Percentiles rank a stretch among this genome's conserved stretches.
Evolutionary conservation across 202 grass and related monocot species (phyloP).

Genomic region (Dendrocalamus latiflorus): DNA sequence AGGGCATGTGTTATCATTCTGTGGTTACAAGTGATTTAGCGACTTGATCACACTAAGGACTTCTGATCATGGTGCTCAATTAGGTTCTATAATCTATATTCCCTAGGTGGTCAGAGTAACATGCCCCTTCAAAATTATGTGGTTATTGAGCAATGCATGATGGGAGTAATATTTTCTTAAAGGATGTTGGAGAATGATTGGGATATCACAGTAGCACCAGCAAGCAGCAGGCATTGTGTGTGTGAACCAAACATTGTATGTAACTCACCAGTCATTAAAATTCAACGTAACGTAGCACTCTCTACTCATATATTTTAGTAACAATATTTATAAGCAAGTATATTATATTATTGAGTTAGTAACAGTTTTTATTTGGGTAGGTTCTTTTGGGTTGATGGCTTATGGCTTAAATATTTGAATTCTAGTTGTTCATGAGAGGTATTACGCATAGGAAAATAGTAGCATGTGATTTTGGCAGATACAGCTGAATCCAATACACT

Average conservation of each 20-base stretch:
- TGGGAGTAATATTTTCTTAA: background rate
- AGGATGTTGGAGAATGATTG: background rate
- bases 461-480: too few species aligned
- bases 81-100: conserved; percentile 4
- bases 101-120: background rate
- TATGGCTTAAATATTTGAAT: too few species aligned
- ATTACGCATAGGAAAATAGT: too few species aligned
- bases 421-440: too few species aligned
- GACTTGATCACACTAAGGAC: background rate
- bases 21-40: conserved; percentile 8
- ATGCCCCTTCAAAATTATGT: background rate
- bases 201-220: background rate
- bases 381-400: too few species aligned
- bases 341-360: too few species aligned
- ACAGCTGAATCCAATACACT: too few species aligned
- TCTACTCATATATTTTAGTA: background rate
- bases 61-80: conserved; percentile 22
- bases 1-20: conserved; percentile 16
- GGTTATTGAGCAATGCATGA: background rate
- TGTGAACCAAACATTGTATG: background rate
- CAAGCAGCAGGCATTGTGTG: background rate
- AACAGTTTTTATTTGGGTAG: too few species aligned
- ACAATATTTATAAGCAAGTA: background rate
- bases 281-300: background rate
- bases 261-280: background rate